Percentiles rank a stretch among this genome's conserved stretches.
phyloP scores from a whole-genome alignment of 768 basidiomycete genomes.

The Lentinula guzmanii region DNA sequence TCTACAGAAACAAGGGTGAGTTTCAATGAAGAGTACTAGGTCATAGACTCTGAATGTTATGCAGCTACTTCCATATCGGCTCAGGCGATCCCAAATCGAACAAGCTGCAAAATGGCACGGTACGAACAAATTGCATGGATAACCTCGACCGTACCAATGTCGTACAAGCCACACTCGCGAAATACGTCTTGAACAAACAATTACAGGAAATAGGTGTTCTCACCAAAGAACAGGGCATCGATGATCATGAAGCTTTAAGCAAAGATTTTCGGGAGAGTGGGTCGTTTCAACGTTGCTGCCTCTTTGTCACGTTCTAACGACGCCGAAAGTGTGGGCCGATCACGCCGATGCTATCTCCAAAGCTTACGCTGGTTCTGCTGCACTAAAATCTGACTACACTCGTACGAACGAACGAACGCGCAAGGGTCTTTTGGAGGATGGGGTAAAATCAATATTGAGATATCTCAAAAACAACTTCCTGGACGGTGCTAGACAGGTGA shows the following conservation, averaged over 20 bases:
- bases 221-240: constrained; percentile 62
- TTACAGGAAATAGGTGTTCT: constrained; percentile 70
- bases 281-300: constrained; percentile 19
- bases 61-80: constrained; percentile 76
- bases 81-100: constrained; percentile 38
- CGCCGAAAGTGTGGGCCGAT: constrained; percentile 87
- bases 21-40: neutral
- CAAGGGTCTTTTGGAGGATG: constrained; percentile 78
- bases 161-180: constrained; percentile 86
- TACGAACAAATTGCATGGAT: constrained; percentile 98
- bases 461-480: constrained; percentile 97
- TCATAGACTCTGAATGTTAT: neutral
- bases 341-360: constrained; percentile 88
- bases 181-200: constrained; percentile 77
- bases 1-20: constrained; percentile 62
- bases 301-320: neutral
- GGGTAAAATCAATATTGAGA: constrained; percentile 74
- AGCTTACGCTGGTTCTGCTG: constrained; percentile 93
- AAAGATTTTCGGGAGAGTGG: constrained; percentile 83
- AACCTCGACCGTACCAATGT: constrained; percentile 96
- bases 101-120: constrained; percentile 64
- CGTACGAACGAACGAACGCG: constrained; percentile 85
- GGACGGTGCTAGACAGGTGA: constrained; percentile 86
- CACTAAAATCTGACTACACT: constrained; percentile 95
- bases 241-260: constrained; percentile 76